phyloP scores from a whole-genome alignment of 176 grass and related monocot species.

The Chloris gayana region DNA sequence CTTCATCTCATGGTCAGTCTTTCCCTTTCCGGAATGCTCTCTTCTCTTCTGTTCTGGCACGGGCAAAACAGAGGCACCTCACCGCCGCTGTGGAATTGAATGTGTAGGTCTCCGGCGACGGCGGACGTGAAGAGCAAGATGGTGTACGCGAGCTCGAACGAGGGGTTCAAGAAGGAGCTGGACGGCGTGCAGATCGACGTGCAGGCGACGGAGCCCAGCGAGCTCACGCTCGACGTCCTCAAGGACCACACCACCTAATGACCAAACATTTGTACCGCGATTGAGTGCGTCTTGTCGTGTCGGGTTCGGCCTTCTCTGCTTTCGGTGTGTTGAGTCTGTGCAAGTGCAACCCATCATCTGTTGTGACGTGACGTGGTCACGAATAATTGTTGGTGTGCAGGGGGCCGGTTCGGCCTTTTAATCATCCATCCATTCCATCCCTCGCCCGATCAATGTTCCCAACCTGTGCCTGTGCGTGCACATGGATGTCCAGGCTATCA shows the following conservation, averaged over 20 bases:
- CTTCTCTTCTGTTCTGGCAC: background rate
- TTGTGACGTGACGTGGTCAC: background rate
- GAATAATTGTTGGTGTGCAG: background rate
- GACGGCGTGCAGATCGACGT: constrained; percentile 60
- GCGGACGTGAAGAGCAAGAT: constrained; percentile 65
- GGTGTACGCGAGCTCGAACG: constrained; percentile 60
- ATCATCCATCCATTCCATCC: background rate
- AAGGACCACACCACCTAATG: constrained; percentile 25
- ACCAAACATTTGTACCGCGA: too few species aligned
- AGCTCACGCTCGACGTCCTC: constrained; percentile 52
- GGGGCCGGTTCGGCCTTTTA: background rate
- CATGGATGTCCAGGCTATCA: background rate
- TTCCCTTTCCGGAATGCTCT: background rate
- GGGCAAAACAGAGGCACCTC: background rate
- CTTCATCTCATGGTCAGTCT: constrained; percentile 50
- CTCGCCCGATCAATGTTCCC: background rate
- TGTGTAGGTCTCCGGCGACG: constrained; percentile 41
- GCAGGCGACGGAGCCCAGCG: constrained; percentile 55
- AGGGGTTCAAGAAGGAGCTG: constrained; percentile 60
- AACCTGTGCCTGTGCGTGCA: background rate
- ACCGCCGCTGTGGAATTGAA: too few species aligned
- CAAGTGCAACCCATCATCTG: background rate
- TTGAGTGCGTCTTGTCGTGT: background rate
- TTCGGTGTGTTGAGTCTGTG: background rate
- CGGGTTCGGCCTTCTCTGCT: background rate